phyloP scores from a whole-genome alignment of 164 flowering plant genomes.

The Magnolia sinica region DNA sequence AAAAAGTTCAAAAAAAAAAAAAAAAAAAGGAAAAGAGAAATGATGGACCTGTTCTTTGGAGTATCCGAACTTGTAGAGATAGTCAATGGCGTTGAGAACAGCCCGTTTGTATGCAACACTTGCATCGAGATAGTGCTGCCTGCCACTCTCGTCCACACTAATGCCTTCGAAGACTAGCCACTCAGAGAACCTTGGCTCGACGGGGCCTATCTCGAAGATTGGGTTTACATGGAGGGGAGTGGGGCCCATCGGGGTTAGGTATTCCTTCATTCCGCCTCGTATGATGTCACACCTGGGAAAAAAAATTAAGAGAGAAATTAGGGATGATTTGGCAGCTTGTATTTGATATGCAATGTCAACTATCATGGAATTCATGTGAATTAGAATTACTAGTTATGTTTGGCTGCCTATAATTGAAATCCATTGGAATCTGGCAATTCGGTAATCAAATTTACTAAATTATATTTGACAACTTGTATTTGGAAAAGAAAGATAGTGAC shows the following conservation, averaged over 20 bases:
- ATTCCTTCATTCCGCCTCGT: slow-evolving; percentile 85
- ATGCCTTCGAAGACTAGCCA: slow-evolving; percentile 98
- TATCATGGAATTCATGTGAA: too few species aligned
- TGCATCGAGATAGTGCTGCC: slow-evolving; percentile 89
- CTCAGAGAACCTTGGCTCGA: slow-evolving; percentile 94
- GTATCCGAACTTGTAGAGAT: slow-evolving; percentile 85
- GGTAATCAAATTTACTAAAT: too few species aligned
- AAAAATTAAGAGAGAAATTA: background rate
- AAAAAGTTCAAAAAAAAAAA: background rate
- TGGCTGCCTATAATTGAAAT: too few species aligned
- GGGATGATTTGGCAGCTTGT: background rate
- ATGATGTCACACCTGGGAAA: slow-evolving; percentile 73
- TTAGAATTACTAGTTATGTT: too few species aligned
- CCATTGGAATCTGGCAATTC: too few species aligned
- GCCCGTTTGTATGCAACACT: slow-evolving; percentile 91
- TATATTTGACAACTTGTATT: too few species aligned
- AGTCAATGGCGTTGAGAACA: slow-evolving; percentile 91
- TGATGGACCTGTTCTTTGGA: slow-evolving; percentile 77
- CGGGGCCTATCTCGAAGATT: slow-evolving; percentile 89
- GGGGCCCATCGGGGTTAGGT: slow-evolving; percentile 97
- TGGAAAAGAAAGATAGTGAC: too few species aligned
- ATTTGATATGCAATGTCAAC: too few species aligned
- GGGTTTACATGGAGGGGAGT: slow-evolving; percentile 93
- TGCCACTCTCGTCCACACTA: slow-evolving; percentile 92
- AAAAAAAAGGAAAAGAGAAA: background rate